Evolutionary conservation across 805 yeast species (phyloP), one percentile per base, ranked within the genome.

Genomic region (Zygoascus bituminiphila): DNA sequence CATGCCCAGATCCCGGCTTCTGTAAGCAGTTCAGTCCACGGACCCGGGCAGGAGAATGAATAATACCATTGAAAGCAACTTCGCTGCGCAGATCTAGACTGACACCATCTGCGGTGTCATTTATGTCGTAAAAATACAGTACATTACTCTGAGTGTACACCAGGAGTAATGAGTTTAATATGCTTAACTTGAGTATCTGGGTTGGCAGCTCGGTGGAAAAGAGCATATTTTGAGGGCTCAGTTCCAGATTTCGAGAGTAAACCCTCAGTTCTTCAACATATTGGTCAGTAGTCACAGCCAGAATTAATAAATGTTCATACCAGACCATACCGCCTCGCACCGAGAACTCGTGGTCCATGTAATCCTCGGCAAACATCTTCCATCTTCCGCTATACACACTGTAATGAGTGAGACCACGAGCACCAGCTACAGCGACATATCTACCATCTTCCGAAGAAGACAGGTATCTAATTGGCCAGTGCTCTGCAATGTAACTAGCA

Each of bases 381-480:
- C 81, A 77, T 31, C 65, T 64, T n/a, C 72, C 68, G 1, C 70
- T 62, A 31, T 61, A 51, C 10, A 67, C 46, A 44, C 69, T 64
- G 54, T 71, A 74, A 41, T 74, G 65, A 22, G 73, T 60, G 14
- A 76, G 66, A 20, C 79, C 79, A 22, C 61, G 57, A 20, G 67
- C 62, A 0, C 81, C 82, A 5, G 79, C 73, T 15, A 77, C 62
- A 20, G 80, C 79, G 15, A 75, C 63, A 51, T 65, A 66, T 44
- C 70, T 59, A 9, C 81, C 81, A 52, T 75, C 78, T 22, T 67
- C 66, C 45, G 76, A 71, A 17, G 69, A 63, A n/a, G 72, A 59
- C 2, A 70, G 65, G 31, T 69, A 65, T 14, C 67, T 57, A 1
- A 77, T 65, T 4, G 72, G 73, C 63, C 69, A 62, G 56, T 74